Evolutionary conservation across 1,284 basidiomycete species (phyloP).

Genomic region (Ceratobasidium sp.): DNA sequence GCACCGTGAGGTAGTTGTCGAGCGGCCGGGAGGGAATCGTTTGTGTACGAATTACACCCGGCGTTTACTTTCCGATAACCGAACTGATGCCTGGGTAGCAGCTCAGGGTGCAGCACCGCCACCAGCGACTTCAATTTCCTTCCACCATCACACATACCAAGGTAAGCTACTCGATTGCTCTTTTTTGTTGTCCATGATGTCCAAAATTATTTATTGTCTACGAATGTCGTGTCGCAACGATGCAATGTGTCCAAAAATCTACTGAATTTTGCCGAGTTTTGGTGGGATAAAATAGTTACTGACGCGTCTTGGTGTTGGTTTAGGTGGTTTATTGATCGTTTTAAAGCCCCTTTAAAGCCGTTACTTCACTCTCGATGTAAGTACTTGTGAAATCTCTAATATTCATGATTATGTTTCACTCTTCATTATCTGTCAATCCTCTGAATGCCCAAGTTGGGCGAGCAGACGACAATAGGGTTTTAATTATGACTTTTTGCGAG

Average conservation of each 20-base stretch:
- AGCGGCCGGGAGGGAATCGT: slow-evolving; percentile 29
- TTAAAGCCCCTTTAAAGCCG: background rate
- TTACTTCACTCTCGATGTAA: background rate
- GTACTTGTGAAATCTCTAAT: background rate
- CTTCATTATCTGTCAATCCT: slow-evolving; percentile 67
- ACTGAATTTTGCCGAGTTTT: slow-evolving; percentile 30
- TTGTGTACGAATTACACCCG: slow-evolving; percentile 29
- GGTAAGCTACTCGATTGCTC: background rate
- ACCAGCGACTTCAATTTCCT: background rate
- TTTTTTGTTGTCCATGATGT: slow-evolving; percentile 24
- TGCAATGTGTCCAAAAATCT: slow-evolving; percentile 30
- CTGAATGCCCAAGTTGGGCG: slow-evolving; percentile 58
- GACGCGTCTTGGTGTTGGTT: slow-evolving; percentile 10
- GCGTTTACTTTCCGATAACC: slow-evolving; percentile 34
- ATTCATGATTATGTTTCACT: slow-evolving; percentile 59
- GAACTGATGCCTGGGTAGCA: background rate
- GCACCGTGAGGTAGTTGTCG: slow-evolving; percentile 40
- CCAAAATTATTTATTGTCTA: slow-evolving; percentile 45
- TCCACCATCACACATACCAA: slow-evolving; percentile 18
- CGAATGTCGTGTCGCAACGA: slow-evolving; percentile 40
- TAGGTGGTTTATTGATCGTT: background rate
- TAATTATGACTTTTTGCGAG: slow-evolving; percentile 53
- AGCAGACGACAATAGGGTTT: slow-evolving; percentile 51
- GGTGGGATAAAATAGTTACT: slow-evolving; percentile 3
- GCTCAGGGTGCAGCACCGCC: slow-evolving; percentile 19